A percentile compares a stretch with the other conserved stretches of the same genome.
Conservation (phyloP, 1,284 basidiomycete species). For the Agroathelia rolfsii region DNA sequence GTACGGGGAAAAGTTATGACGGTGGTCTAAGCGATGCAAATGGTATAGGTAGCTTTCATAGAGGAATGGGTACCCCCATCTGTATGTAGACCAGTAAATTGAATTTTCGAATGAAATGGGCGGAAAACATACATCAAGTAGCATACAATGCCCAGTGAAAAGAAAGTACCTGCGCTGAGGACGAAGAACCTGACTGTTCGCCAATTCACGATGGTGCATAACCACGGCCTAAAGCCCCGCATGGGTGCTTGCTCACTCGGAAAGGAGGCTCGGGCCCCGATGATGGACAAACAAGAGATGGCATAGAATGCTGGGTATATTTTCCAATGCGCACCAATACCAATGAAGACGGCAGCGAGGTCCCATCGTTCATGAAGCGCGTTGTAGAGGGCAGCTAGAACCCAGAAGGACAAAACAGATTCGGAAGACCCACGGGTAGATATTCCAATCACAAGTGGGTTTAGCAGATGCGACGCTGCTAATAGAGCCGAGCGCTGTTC, state of each 20-base stretch:
- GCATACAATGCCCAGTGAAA: slow-evolving; percentile 52
- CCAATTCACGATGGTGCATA: slow-evolving; percentile 38
- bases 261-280: slow-evolving; percentile 37
- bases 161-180: slow-evolving; percentile 63
- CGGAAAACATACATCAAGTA: slow-evolving; percentile 62
- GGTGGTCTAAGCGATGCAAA: slow-evolving; percentile 82
- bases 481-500: slow-evolving; percentile 38
- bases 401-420: slow-evolving; percentile 73
- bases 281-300: slow-evolving; percentile 59
- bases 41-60: slow-evolving; percentile 94
- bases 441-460: slow-evolving; percentile 92
- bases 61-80: slow-evolving; percentile 91
- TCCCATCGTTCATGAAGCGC: slow-evolving; percentile 46
- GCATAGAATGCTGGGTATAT: slow-evolving; percentile 93
- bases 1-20: slow-evolving; percentile 97
- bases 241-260: slow-evolving; percentile 8
- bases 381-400: slow-evolving; percentile 65
- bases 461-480: slow-evolving; percentile 68
- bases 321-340: slow-evolving; percentile 85
- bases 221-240: slow-evolving; percentile 21
- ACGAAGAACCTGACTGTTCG: slow-evolving; percentile 59
- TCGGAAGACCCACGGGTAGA: slow-evolving; percentile 96
- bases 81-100: slow-evolving; percentile 22
- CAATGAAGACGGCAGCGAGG: slow-evolving; percentile 61
- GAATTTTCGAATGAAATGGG: slow-evolving; percentile 6